These are phyloP conservation scores for Lachancea cidri DNA, from an alignment of 805 yeast genomes.

Conservation along the genomic window DNA sequence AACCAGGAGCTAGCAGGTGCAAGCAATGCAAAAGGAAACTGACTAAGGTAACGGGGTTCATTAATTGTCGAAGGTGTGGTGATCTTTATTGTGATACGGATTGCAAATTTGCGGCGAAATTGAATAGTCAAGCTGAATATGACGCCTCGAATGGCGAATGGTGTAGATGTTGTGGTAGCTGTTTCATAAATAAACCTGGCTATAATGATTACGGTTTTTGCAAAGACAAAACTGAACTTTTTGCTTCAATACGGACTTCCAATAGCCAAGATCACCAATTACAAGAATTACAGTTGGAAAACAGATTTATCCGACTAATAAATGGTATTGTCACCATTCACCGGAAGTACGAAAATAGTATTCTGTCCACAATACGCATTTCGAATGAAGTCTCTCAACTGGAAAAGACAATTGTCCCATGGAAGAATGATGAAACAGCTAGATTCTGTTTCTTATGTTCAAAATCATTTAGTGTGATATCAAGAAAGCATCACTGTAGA, in stretches of 20 bases:
- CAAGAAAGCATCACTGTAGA: constrained; percentile 87
- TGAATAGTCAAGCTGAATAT: constrained; percentile 44
- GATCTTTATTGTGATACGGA: constrained; percentile 62
- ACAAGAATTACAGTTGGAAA: constrained; percentile 53
- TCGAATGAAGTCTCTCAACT: constrained; percentile 32
- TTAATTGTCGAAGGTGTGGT: constrained; percentile 78
- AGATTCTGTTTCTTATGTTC: constrained; percentile 61
- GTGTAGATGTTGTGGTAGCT: constrained; percentile 62
- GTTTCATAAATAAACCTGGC: constrained; percentile 55
- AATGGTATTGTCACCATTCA: constrained; percentile 27
- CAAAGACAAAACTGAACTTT: constrained; percentile 43
- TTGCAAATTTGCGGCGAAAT: constrained; percentile 47
- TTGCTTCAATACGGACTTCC: constrained; percentile 37
- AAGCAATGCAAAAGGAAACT: constrained; percentile 46
- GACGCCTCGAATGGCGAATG: constrained; percentile 52
- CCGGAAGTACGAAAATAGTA: constrained; percentile 18
- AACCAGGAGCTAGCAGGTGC: constrained; percentile 24
- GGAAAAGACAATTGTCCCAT: constrained; percentile 49
- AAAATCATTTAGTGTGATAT: constrained; percentile 47
- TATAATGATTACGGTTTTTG: constrained; percentile 42
- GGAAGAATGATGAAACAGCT: constrained; percentile 55
- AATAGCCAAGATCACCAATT: constrained; percentile 47
- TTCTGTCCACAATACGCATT: constrained; percentile 24
- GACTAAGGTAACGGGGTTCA: constrained; percentile 42
- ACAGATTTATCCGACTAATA: constrained; percentile 47